Base-by-base conservation (phyloP, 2,329 filamentous ascomycete genomes). In the Colletotrichum phormii region DNA sequence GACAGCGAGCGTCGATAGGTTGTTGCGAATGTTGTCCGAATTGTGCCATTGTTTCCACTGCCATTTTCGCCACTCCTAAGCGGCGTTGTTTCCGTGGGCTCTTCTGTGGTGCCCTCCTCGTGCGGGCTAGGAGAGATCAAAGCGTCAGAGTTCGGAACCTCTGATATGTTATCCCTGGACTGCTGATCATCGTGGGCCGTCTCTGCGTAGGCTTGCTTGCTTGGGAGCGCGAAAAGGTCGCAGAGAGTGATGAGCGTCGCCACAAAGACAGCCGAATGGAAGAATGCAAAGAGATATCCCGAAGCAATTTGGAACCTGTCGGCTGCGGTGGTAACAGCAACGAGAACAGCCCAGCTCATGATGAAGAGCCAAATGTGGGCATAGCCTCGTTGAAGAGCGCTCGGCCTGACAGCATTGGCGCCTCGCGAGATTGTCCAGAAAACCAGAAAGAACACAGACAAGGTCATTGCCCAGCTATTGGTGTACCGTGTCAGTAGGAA, bases 401-500 rank as follows among this genome's bases (percentile, higher is more conserved):
- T 97, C 1, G 97, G 96, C 15, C 96, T 90, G 60, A 93, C 90
- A 74, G 92, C 93, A 78, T 95, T 93, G 18, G 94, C 93, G 2
- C 94, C 92, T 22, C 92, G 90, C 77, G 95, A 91, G 46, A 97
- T 87, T 75, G 95, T 92, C 96, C 96, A 98, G 58, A 95, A 92
- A 24, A 92, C 81, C 72, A 93, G 91, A 78, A 97, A 91, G 86
- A 95, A 98, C 0, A 94, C 87, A 0, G 93, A 93, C 0, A 96
- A 79, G 84, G 95, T 93, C 92, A 97, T 97, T 33, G 91, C 90
- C 94, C 95, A 97, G 1, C 87, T 88, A 11, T 51, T 63, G 42
- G 49, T 0, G 12, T 5, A 4, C 3, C 2, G 9, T 26, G 75
- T 78, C 63, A 79, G 76, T 57, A 53, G 8, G 53, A n/a, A 55